Percentiles rank a stretch among this genome's conserved stretches.
phyloP scores from a whole-genome alignment of 495 filamentous ascomycete genomes.

The Daldinia bambusicola region DNA sequence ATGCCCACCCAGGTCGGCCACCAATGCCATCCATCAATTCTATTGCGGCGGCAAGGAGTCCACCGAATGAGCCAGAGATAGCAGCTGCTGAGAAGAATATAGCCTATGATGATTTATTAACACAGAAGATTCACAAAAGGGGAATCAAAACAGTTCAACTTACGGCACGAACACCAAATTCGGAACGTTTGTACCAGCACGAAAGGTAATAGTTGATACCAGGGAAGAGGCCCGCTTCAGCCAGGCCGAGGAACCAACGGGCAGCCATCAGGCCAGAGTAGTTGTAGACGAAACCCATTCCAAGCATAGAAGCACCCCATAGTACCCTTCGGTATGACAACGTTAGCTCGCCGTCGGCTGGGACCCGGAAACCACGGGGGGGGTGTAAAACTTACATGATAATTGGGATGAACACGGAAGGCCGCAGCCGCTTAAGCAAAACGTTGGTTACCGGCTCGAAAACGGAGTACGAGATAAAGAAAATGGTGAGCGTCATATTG shows the following conservation, averaged over 20 bases:
- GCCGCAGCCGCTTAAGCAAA: slow-evolving; percentile 77
- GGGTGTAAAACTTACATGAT: slow-evolving; percentile 71
- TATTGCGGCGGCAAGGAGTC: slow-evolving; percentile 82
- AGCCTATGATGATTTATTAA: slow-evolving; percentile 54
- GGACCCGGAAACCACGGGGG: slow-evolving; percentile 11
- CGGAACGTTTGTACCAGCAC: slow-evolving; percentile 85
- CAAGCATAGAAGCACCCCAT: slow-evolving; percentile 83
- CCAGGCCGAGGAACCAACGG: slow-evolving; percentile 84
- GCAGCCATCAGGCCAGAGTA: slow-evolving; percentile 83
- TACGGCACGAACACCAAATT: slow-evolving; percentile 72
- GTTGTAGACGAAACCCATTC: slow-evolving; percentile 84
- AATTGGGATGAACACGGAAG: slow-evolving; percentile 68
- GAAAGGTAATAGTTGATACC: slow-evolving; percentile 90
- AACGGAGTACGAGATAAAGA: slow-evolving; percentile 90
- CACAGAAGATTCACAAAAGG: not conserved
- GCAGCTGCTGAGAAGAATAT: slow-evolving; percentile 94
- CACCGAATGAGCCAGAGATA: slow-evolving; percentile 86
- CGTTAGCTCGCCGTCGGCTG: slow-evolving; percentile 21
- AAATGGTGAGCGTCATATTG: slow-evolving; percentile 82
- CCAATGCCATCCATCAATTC: slow-evolving; percentile 76
- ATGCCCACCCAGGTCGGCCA: slow-evolving; percentile 76
- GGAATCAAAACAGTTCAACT: not conserved
- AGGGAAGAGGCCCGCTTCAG: slow-evolving; percentile 86
- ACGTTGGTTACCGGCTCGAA: slow-evolving; percentile 91
- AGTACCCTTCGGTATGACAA: slow-evolving; percentile 50